phyloP scores from a whole-genome alignment of 306 rosid species.

The Lagenaria siceraria region DNA sequence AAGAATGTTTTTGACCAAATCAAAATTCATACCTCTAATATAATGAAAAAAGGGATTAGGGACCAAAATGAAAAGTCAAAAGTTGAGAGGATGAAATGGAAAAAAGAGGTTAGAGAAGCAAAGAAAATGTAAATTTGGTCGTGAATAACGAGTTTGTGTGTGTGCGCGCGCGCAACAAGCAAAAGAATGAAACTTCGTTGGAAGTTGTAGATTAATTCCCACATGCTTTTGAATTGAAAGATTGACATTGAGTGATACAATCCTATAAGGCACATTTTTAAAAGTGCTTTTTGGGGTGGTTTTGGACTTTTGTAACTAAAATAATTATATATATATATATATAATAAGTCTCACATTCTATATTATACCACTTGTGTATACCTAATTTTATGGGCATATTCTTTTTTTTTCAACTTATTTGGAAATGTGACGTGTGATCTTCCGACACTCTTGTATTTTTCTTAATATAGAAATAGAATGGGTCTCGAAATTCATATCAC shows the following conservation, averaged over 20 bases:
- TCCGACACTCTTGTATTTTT: neutral
- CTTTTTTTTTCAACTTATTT: neutral
- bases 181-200: neutral
- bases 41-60: neutral
- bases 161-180: neutral
- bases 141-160: neutral
- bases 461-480: neutral
- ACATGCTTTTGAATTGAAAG: constrained; percentile 4
- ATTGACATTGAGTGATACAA: neutral
- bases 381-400: neutral
- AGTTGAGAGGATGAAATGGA: neutral
- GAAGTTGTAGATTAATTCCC: neutral
- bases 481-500: neutral
- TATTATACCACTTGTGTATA: neutral
- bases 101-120: neutral
- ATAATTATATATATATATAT: neutral
- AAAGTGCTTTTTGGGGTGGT: neutral
- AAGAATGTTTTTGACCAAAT: neutral
- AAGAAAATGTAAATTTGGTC: neutral
- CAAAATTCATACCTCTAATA: neutral
- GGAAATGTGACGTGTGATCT: neutral
- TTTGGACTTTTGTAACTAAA: neutral
- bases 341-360: neutral
- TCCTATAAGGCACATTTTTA: neutral
- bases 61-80: neutral